Percentiles rank a stretch among this genome's conserved stretches.
Conservation (phyloP, 2,329 filamentous ascomycete genomes). For the Exophiala alcalophila region DNA sequence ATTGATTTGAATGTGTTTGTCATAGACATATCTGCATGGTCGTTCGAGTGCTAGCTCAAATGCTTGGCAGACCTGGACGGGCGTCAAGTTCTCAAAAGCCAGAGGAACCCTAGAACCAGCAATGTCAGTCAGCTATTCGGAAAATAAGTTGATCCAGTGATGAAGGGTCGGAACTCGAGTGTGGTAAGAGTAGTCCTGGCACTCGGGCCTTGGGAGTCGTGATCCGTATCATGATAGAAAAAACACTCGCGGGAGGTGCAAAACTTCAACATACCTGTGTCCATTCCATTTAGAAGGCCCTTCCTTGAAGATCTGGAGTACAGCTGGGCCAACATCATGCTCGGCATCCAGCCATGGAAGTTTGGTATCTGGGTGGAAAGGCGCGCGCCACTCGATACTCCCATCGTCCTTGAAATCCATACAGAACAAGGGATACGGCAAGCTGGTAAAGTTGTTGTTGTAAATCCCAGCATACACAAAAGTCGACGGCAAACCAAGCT, state of each 20-base stretch:
- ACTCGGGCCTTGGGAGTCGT: too few species aligned
- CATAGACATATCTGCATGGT: conserved; percentile 72
- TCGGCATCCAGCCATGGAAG: conserved; percentile 95
- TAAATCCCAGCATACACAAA: conserved; percentile 97
- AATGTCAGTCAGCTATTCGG: too few species aligned
- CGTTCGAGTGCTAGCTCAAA: conserved; percentile 77
- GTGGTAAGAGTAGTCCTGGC: too few species aligned
- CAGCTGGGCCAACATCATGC: conserved; percentile 88
- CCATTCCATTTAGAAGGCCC: conserved; percentile 80
- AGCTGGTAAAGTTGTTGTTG: conserved; percentile 97
- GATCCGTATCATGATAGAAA: too few species aligned
- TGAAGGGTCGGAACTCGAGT: too few species aligned
- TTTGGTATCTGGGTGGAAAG: conserved; percentile 84
- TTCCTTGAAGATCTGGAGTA: conserved; percentile 94
- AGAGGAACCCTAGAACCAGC: conserved; percentile 83
- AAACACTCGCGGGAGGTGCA: not conserved
- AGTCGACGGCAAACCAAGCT: conserved; percentile 78
- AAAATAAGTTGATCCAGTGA: not conserved
- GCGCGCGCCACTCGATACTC: conserved; percentile 87
- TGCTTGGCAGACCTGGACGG: conserved; percentile 73
- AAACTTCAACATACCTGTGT: conserved; percentile 53
- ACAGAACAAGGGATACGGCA: conserved; percentile 89
- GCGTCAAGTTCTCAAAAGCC: conserved; percentile 85
- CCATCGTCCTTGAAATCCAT: conserved; percentile 85
- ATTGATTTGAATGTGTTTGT: conserved; percentile 71